These are phyloP conservation scores for Fistulifera pelliculosa DNA, from an alignment of 108 stramenopile species.

Conservation along the genomic window DNA sequence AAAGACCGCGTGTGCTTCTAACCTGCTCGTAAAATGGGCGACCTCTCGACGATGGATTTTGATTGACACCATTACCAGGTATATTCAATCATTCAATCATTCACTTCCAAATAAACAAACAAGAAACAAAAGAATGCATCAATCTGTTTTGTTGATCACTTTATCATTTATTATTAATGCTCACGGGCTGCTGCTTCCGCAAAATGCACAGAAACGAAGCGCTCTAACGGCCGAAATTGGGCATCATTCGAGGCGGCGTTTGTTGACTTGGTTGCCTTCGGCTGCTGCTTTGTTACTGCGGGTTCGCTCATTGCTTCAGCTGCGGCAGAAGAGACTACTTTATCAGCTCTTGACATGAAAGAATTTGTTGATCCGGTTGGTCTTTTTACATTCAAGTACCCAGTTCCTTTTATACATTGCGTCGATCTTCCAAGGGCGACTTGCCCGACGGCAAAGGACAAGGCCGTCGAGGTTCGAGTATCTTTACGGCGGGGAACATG, in stretches of 20 bases:
- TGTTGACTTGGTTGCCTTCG: background rate
- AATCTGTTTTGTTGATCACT: too few relatives aligned
- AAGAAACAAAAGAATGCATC: too few relatives aligned
- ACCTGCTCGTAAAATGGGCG: too few relatives aligned
- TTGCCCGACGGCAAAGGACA: slow-evolving; percentile 74
- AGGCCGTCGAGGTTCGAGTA: slow-evolving; percentile 67
- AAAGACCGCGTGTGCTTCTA: too few relatives aligned
- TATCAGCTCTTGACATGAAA: slow-evolving; percentile 45
- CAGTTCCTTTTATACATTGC: slow-evolving; percentile 53
- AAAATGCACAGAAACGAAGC: too few relatives aligned
- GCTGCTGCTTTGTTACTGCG: slow-evolving; percentile 5
- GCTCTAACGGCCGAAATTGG: too few relatives aligned
- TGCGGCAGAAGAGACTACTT: slow-evolving; percentile 6
- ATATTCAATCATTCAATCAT: too few relatives aligned
- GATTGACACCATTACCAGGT: too few relatives aligned
- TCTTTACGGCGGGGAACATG: slow-evolving; percentile 84
- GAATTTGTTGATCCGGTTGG: slow-evolving; percentile 52
- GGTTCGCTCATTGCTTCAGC: background rate
- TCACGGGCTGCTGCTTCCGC: too few relatives aligned
- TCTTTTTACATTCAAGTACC: slow-evolving; percentile 58
- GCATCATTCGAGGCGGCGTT: background rate
- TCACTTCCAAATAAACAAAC: too few relatives aligned
- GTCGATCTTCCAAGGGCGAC: slow-evolving; percentile 71
- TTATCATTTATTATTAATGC: too few relatives aligned
- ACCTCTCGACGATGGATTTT: too few relatives aligned